Base-by-base conservation (phyloP, 148 eudicot genomes). In the Salicornia ramosissima region DNA sequence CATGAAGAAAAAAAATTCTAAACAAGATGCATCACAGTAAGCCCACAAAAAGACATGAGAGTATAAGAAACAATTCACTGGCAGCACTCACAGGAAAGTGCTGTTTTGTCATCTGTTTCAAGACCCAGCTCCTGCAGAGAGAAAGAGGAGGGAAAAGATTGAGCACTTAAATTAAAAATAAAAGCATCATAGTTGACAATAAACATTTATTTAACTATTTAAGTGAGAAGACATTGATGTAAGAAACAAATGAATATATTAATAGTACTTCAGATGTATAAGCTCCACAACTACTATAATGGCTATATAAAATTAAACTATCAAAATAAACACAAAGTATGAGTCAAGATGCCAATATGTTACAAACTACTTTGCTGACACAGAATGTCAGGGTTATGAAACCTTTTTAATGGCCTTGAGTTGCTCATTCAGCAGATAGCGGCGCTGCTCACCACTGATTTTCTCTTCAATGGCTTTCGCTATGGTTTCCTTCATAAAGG, bases 391-490 rank as follows among this genome's bases (percentile, higher is more conserved):
- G 59, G n/a, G n/a, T 16, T 65, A 24, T 74, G 21, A 65, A 40
- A 82, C 99, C 97, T 94, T 94, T 75, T 94, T 94, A 72, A 94
- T 94, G 78, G 96, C 97, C 84, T 95, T 95, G 31, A 91, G 86
- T 75, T 95, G 99, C 80, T 95, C 99, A 71, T 91, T 95, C 78
- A 95, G 83, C 83, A 91, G 83, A 76, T 88, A 95, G 14, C 97
- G 97, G 31, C 96, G 96, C 70, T 95, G 97, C 78, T 95, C 97
- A 64, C 96, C 97, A 54, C 96, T 91, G 71, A 95, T 95, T 80
- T 95, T 91, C 68, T 95, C 99, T 87, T 95, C 99, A 80, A 91
- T 91, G 42, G 99, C 97, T 86, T 95, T 95, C 22, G 97, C 96
- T 66, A 95, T 95, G 43, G 96, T 83, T 87, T 95, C 99, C 99